A percentile compares a stretch with the other conserved stretches of the same genome.
Evolutionary conservation across 2,329 filamentous ascomycete genomes (phyloP).

Genomic region (Neofusicoccum umdonicola): DNA sequence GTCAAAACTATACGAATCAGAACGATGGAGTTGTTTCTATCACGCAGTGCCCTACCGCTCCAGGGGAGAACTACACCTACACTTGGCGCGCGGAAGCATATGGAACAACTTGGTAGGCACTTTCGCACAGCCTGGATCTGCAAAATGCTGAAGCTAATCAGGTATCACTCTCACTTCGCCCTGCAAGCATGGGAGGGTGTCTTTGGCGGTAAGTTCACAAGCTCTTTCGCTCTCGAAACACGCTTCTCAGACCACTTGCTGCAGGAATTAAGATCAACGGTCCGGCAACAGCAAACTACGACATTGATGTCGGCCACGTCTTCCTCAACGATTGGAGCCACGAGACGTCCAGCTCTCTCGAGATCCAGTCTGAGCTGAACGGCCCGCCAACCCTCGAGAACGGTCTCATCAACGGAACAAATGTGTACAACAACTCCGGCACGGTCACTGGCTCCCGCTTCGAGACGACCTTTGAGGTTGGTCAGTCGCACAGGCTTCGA

Average conservation of each 20-base stretch:
- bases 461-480: conserved; percentile 39
- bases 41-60: conserved; percentile 38
- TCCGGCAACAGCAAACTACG: conserved; percentile 37
- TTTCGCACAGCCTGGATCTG: neutral
- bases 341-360: neutral
- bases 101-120: conserved; percentile 26
- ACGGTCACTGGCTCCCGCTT: conserved; percentile 22
- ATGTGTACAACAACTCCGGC: conserved; percentile 11
- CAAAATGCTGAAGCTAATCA: neutral
- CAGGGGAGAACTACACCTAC: conserved; percentile 46
- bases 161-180: conserved; percentile 32
- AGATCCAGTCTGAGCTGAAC: neutral
- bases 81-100: conserved; percentile 49
- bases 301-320: conserved; percentile 38
- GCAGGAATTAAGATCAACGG: conserved; percentile 39
- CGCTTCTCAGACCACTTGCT: neutral
- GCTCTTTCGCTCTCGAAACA: no score
- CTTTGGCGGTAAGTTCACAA: conserved; percentile 16
- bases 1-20: conserved; percentile 54
- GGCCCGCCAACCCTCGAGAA: conserved; percentile 41
- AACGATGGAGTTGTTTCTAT: conserved; percentile 56
- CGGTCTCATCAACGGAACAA: conserved; percentile 49
- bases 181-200: conserved; percentile 37
- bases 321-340: conserved; percentile 42
- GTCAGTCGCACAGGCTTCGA: conserved; percentile 57